Percentiles rank a stretch among this genome's conserved stretches.
These are phyloP conservation scores for Phenoliferia sp. DNA, from an alignment of 1,284 basidiomycete species.

Conservation along the genomic window DNA sequence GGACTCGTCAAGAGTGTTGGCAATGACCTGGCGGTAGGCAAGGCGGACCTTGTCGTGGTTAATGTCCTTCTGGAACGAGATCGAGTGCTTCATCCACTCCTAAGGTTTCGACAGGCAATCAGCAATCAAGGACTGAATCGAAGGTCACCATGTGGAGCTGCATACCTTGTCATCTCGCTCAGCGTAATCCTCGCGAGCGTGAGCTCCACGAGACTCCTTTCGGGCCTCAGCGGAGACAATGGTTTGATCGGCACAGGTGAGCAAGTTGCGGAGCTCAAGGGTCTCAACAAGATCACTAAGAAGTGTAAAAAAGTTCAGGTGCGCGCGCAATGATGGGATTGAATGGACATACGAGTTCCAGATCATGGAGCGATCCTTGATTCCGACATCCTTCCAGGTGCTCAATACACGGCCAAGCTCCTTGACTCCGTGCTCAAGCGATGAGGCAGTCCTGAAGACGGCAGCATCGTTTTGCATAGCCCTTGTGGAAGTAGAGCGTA, in stretches of 20 bases:
- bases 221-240: slow-evolving; percentile 91
- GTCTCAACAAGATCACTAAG: slow-evolving; percentile 91
- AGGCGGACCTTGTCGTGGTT: slow-evolving; percentile 76
- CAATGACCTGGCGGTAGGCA: slow-evolving; percentile 81
- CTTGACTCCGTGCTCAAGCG: slow-evolving; percentile 84
- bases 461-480: slow-evolving; percentile 44
- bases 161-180: slow-evolving; percentile 61
- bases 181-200: slow-evolving; percentile 93
- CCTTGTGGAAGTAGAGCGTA: neutral
- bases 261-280: slow-evolving; percentile 90
- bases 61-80: slow-evolving; percentile 75
- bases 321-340: neutral
- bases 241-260: slow-evolving; percentile 93
- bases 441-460: slow-evolving; percentile 71
- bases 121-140: slow-evolving; percentile 15
- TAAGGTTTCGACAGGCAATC: neutral
- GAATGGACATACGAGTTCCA: slow-evolving; percentile 78
- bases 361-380: slow-evolving; percentile 98
- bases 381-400: slow-evolving; percentile 82
- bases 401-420: slow-evolving; percentile 83
- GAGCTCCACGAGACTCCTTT: slow-evolving; percentile 95
- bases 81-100: slow-evolving; percentile 39
- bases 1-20: slow-evolving; percentile 81
- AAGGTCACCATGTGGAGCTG: slow-evolving; percentile 37
- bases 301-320: slow-evolving; percentile 16